phyloP scores from a whole-genome alignment of 495 filamentous ascomycete genomes.

The Aspergillus carlsbadensis region DNA sequence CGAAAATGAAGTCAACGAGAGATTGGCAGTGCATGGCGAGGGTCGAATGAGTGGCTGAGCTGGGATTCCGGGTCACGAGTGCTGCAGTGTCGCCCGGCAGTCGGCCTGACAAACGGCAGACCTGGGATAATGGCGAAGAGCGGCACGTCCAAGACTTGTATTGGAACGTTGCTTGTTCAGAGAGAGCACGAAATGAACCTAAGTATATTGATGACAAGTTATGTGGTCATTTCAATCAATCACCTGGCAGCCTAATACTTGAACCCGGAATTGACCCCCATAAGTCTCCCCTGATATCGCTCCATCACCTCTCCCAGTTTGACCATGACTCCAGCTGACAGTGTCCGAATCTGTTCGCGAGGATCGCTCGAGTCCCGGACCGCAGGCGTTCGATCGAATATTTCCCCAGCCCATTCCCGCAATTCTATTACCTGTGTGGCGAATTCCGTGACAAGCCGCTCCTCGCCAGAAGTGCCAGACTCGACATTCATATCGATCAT shows the following conservation, averaged over 20 bases:
- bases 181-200: not conserved
- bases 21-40: no score
- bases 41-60: no score
- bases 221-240: not conserved
- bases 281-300: slow-evolving; percentile 65
- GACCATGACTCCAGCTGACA: slow-evolving; percentile 83
- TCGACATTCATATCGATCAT: slow-evolving; percentile 75
- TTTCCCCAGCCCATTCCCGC: slow-evolving; percentile 49
- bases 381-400: slow-evolving; percentile 61
- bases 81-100: no score
- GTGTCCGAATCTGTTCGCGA: slow-evolving; percentile 39
- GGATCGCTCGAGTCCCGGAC: slow-evolving; percentile 50
- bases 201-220: not conserved
- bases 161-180: no score
- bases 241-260: slow-evolving; percentile 29
- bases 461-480: slow-evolving; percentile 55
- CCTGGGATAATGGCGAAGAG: no score
- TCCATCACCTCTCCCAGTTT: slow-evolving; percentile 76
- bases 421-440: slow-evolving; percentile 40
- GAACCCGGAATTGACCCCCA: slow-evolving; percentile 52
- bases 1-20: no score
- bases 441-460: slow-evolving; percentile 62
- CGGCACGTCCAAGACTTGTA: no score
- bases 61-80: no score
- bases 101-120: no score